Conservation (phyloP, 2,329 filamentous ascomycete species). For the Colletotrichum horii region DNA sequence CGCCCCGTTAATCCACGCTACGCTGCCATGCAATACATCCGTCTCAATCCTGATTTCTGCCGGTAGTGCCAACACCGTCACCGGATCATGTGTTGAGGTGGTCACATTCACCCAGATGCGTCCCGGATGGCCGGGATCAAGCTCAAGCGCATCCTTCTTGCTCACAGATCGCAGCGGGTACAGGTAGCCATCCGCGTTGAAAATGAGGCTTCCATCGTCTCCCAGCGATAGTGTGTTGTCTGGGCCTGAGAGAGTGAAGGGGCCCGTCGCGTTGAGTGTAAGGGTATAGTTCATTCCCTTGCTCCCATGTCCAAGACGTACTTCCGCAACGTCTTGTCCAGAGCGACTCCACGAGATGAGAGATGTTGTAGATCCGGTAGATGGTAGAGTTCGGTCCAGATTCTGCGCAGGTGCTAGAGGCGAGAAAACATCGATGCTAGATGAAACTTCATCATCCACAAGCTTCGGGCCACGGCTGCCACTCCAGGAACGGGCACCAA, state of each 20-base stretch:
- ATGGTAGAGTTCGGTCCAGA: slow-evolving; percentile 40
- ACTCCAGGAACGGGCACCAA: slow-evolving; percentile 45
- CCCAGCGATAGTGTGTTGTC: background rate
- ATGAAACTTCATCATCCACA: slow-evolving; percentile 26
- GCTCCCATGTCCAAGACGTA: slow-evolving; percentile 37
- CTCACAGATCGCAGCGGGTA: slow-evolving; percentile 55
- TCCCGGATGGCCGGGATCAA: slow-evolving; percentile 51
- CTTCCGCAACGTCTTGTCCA: background rate
- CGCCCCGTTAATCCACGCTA: slow-evolving; percentile 50
- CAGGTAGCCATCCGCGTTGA: slow-evolving; percentile 34
- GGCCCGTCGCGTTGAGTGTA: slow-evolving; percentile 29
- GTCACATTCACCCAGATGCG: slow-evolving; percentile 58
- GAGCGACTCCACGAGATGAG: slow-evolving; percentile 37
- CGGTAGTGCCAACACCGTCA: slow-evolving; percentile 35
- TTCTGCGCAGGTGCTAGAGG: slow-evolving; percentile 47
- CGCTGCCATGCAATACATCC: slow-evolving; percentile 48
- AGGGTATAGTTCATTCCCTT: slow-evolving; percentile 53
- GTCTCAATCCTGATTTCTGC: slow-evolving; percentile 46
- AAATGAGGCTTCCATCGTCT: background rate
- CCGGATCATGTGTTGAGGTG: slow-evolving; percentile 46
- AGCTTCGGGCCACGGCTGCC: slow-evolving; percentile 40
- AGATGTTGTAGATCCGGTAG: slow-evolving; percentile 12
- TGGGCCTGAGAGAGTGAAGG: background rate
- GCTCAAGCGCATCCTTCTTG: slow-evolving; percentile 48
- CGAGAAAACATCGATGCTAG: slow-evolving; percentile 41